These are phyloP conservation scores for Quercus aquifolioides DNA, from an alignment of 306 rosid genomes.

Conservation along the genomic window DNA sequence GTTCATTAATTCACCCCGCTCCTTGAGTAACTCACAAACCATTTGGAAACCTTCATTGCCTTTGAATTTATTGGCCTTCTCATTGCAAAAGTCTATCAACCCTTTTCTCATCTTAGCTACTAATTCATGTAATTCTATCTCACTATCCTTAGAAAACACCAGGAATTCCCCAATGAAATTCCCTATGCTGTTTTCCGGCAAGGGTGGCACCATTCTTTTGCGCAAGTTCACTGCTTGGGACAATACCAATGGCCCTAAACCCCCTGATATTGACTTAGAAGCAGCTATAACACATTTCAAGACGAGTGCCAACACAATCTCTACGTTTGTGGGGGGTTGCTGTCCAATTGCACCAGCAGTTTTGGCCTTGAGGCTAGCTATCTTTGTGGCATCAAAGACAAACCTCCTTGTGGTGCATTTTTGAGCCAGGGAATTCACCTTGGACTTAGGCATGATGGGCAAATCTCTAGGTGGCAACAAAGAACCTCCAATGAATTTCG, in stretches of 20 bases:
- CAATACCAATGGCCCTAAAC: background rate
- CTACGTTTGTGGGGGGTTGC: background rate
- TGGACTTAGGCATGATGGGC: background rate
- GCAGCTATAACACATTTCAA: background rate
- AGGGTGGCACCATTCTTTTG: background rate
- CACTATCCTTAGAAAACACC: background rate
- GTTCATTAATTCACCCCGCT: background rate
- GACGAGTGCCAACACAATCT: background rate
- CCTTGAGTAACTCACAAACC: background rate
- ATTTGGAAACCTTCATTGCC: slow-evolving; percentile 2
- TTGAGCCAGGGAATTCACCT: background rate
- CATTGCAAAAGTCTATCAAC: background rate
- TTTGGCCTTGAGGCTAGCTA: background rate
- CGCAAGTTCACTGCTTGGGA: background rate
- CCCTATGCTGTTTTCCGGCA: background rate
- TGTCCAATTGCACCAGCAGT: background rate
- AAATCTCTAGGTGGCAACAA: background rate
- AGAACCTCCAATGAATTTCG: slow-evolving; percentile 1
- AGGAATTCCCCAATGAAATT: background rate
- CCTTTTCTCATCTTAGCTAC: background rate
- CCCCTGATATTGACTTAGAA: background rate
- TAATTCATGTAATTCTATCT: background rate
- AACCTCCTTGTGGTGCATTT: background rate
- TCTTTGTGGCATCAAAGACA: slow-evolving; percentile 7
- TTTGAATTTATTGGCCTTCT: slow-evolving; percentile 1